phyloP scores from a whole-genome alignment of 1,139 yeast species.

The Debaryomycetaceae sp. region DNA sequence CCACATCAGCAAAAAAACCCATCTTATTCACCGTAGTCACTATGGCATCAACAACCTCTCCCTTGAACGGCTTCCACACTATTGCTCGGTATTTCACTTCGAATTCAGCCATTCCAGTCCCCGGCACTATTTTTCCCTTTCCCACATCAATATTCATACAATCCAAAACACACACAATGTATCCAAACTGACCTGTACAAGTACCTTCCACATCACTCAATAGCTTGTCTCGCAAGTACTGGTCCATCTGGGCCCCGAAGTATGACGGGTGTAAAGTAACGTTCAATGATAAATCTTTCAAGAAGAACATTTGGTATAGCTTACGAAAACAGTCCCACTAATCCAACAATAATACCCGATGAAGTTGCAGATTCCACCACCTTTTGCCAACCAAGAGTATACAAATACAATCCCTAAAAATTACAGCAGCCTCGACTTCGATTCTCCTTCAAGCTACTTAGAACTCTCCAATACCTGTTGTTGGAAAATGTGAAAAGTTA shows the following conservation, averaged over 20 bases:
- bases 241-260: constrained; percentile 97
- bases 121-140: constrained; percentile 86
- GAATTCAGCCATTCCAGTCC: constrained; percentile 91
- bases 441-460: neutral
- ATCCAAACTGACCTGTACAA: constrained; percentile 98
- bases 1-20: constrained; percentile 98
- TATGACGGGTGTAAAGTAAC: constrained; percentile 94
- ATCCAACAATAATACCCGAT: neutral
- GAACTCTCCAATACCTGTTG: neutral
- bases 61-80: constrained; percentile 98
- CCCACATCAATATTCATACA: constrained; percentile 95
- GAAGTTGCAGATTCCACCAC: neutral
- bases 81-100: constrained; percentile 95
- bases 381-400: neutral
- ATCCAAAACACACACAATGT: constrained; percentile 92
- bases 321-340: neutral
- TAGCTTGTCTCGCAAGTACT: constrained; percentile 81
- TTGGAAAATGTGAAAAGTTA: constrained; percentile 1
- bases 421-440: neutral
- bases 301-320: constrained; percentile 35
- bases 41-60: constrained; percentile 96
- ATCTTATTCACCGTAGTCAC: constrained; percentile 92
- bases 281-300: constrained; percentile 85
- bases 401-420: neutral
- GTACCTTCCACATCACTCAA: constrained; percentile 97